Conservation (phyloP, 2,329 filamentous ascomycete genomes). For the Bipolaris zeicola region DNA sequence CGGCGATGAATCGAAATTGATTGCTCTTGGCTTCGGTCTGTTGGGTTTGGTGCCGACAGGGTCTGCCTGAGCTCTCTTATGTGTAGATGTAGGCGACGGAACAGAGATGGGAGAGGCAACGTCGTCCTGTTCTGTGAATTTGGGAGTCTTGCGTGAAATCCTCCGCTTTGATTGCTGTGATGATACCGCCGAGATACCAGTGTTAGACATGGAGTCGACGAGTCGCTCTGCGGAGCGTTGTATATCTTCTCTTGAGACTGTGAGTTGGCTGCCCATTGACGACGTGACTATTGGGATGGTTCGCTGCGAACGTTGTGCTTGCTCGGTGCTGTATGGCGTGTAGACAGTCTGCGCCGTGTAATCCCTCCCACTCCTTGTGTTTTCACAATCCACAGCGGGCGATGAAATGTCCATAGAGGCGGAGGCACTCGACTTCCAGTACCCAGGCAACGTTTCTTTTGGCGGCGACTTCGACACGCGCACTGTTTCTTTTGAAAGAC, state of each 20-base stretch:
- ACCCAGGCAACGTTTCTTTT: conserved; percentile 7
- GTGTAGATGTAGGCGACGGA: not conserved
- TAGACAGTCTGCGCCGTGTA: not conserved
- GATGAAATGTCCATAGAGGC: conserved; percentile 35
- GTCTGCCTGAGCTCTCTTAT: conserved; percentile 12
- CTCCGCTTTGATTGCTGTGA: not conserved
- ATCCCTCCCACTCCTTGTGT: not conserved
- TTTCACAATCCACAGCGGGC: not conserved
- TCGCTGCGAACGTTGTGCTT: conserved; percentile 6
- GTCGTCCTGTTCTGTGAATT: not conserved
- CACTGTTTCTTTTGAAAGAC: conserved; percentile 22
- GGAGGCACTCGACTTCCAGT: conserved; percentile 29
- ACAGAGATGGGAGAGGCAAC: not conserved
- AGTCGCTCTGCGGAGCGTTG: conserved; percentile 24
- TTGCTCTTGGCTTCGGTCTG: conserved; percentile 25
- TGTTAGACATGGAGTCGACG: not conserved
- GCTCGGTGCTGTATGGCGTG: conserved; percentile 2
- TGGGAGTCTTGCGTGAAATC: not conserved
- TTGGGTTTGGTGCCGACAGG: conserved; percentile 3
- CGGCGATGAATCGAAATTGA: conserved; percentile 37
- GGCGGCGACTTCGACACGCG: conserved; percentile 2
- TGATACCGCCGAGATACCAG: not conserved
- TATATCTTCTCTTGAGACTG: conserved; percentile 12
- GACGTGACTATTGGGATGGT: conserved; percentile 12
- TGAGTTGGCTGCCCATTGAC: conserved; percentile 2